Conservation (phyloP, 345 rosid genomes). For the Microcos paniculata region DNA sequence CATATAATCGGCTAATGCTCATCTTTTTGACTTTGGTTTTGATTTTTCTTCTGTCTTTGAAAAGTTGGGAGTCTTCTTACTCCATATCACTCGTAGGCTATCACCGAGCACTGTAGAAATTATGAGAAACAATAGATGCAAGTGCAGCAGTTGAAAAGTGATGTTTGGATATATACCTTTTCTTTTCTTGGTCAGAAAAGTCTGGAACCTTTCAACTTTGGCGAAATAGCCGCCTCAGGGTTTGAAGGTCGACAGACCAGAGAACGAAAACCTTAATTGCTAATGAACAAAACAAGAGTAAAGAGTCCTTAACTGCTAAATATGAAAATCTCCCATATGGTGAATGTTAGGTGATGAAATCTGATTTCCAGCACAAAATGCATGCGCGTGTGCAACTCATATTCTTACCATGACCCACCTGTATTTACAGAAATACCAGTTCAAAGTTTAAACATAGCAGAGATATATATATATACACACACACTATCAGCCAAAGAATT, state of each 20-base stretch:
- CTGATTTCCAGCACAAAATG: slow-evolving; percentile 3
- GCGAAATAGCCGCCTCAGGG: neutral
- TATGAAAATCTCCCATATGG: too few species aligned
- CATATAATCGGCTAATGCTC: neutral
- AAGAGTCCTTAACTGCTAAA: too few species aligned
- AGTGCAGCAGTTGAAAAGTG: neutral
- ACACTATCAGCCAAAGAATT: neutral
- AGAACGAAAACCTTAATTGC: neutral
- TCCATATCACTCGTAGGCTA: too few species aligned
- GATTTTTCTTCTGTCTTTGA: neutral
- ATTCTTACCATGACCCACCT: slow-evolving; percentile 9
- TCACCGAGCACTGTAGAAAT: too few species aligned
- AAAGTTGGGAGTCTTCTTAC: neutral
- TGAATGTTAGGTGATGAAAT: neutral
- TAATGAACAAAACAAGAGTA: too few species aligned
- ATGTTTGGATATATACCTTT: neutral
- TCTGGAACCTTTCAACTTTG: neutral
- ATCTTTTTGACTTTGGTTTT: neutral
- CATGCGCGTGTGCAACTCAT: neutral
- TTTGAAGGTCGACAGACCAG: neutral
- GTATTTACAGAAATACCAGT: neutral
- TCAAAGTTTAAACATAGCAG: neutral
- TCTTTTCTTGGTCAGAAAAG: neutral
- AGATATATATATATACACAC: too few species aligned
- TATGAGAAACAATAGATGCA: neutral